phyloP scores from a whole-genome alignment of 2,329 filamentous ascomycete genomes.

The Verticillium albo-atrum region DNA sequence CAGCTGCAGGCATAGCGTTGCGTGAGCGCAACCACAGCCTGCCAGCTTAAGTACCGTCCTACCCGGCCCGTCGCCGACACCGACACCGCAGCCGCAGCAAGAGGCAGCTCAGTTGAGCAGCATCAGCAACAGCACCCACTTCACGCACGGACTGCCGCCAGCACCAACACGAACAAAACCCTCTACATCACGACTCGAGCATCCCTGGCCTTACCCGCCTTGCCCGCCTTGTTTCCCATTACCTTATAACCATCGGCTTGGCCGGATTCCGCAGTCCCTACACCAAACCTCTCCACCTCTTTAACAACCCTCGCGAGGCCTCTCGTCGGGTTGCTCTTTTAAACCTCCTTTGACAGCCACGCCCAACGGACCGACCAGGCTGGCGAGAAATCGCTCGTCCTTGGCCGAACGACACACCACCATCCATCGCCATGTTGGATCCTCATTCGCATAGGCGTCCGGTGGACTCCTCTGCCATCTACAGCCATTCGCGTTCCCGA shows the following conservation, averaged over 20 bases:
- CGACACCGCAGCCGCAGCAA: not conserved
- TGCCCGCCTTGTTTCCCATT: not conserved
- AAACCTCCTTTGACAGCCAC: not conserved
- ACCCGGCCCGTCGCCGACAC: not conserved
- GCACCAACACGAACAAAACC: not conserved
- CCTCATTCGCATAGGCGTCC: slow-evolving; percentile 18
- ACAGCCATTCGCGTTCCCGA: slow-evolving; percentile 50
- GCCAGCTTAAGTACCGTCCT: not conserved
- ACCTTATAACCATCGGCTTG: not conserved
- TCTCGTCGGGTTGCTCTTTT: not conserved
- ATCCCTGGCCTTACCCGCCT: not conserved
- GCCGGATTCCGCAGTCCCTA: not conserved
- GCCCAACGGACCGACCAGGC: not conserved
- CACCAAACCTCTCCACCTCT: not conserved
- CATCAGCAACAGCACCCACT: not conserved
- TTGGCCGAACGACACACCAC: not conserved
- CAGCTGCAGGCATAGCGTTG: not conserved
- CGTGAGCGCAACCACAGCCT: not conserved
- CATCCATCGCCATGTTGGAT: slow-evolving; percentile 8
- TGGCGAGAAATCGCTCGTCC: not conserved
- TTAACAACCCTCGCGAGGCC: not conserved
- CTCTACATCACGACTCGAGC: not conserved
- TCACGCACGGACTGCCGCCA: not conserved
- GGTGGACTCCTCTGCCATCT: slow-evolving; percentile 25
- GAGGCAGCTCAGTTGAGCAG: not conserved